Evolutionary conservation across 2,329 filamentous ascomycete genomes (phyloP).

Genomic region (Tolypocladium tropicale): DNA sequence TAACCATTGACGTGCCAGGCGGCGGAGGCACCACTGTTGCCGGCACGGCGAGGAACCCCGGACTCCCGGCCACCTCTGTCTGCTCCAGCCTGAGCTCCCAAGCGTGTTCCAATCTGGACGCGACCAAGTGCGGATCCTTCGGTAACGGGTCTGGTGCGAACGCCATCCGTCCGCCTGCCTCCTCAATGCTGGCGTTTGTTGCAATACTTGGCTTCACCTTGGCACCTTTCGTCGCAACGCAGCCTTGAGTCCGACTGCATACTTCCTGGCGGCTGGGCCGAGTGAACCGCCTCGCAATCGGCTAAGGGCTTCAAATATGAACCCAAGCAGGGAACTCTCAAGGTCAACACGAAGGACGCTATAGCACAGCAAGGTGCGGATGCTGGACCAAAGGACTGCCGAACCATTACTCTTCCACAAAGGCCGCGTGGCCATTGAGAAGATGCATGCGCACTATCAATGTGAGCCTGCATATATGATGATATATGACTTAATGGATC

Average conservation of each 20-base stretch:
- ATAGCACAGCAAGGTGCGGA: too few species aligned
- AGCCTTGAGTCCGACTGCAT: background rate
- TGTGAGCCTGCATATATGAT: background rate
- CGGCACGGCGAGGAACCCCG: constrained; percentile 27
- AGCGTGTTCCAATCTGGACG: constrained; percentile 37
- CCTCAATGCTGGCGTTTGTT: background rate
- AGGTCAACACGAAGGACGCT: too few species aligned
- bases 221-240: background rate
- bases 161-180: background rate
- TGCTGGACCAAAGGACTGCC: background rate
- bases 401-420: background rate
- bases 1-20: constrained; percentile 46
- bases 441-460: background rate
- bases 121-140: constrained; percentile 25
- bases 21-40: constrained; percentile 42
- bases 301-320: too few species aligned
- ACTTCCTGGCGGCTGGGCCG: background rate
- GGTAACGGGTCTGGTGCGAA: constrained; percentile 6
- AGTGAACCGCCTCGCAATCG: background rate
- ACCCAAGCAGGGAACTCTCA: too few species aligned
- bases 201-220: background rate
- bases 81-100: constrained; percentile 44
- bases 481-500: background rate
- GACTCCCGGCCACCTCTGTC: constrained; percentile 38
- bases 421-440: background rate